phyloP scores from a whole-genome alignment of 2,329 filamentous ascomycete species.

The Gyromitra esculenta region DNA sequence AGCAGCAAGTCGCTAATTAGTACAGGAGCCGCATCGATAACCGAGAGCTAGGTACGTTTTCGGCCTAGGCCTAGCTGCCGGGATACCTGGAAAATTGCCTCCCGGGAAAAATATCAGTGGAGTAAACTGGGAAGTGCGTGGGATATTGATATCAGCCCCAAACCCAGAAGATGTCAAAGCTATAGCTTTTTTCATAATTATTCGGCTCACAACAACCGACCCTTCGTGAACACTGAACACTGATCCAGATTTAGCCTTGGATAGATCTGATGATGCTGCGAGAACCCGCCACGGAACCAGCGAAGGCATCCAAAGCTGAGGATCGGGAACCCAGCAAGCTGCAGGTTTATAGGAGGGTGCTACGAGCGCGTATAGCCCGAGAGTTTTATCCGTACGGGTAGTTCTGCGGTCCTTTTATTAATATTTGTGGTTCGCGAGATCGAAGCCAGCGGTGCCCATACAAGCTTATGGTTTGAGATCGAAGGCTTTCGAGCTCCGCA shows the following conservation, averaged over 20 bases:
- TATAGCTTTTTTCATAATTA: background rate
- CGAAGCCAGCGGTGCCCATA: conserved; percentile 4
- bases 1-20: background rate
- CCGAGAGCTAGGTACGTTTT: conserved; percentile 31
- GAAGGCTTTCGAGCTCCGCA: background rate
- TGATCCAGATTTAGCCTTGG: conserved; percentile 30
- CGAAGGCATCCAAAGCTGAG: conserved; percentile 2
- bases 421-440: conserved; percentile 20
- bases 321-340: conserved; percentile 23
- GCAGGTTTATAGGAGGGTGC: conserved; percentile 8
- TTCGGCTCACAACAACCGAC: background rate
- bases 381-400: background rate
- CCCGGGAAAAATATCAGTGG: background rate
- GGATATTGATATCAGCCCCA: background rate
- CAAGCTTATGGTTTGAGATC: conserved; percentile 10
- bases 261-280: conserved; percentile 40
- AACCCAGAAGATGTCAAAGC: background rate
- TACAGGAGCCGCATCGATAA: conserved; percentile 34
- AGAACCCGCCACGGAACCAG: conserved; percentile 37
- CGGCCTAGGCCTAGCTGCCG: background rate
- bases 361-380: conserved; percentile 9
- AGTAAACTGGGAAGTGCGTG: background rate
- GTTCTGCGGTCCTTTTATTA: background rate
- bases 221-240: background rate
- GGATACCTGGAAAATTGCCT: conserved; percentile 11